These are phyloP conservation scores for Ustilago shanxiensis DNA, from an alignment of 1,284 basidiomycete species.

Conservation along the genomic window DNA sequence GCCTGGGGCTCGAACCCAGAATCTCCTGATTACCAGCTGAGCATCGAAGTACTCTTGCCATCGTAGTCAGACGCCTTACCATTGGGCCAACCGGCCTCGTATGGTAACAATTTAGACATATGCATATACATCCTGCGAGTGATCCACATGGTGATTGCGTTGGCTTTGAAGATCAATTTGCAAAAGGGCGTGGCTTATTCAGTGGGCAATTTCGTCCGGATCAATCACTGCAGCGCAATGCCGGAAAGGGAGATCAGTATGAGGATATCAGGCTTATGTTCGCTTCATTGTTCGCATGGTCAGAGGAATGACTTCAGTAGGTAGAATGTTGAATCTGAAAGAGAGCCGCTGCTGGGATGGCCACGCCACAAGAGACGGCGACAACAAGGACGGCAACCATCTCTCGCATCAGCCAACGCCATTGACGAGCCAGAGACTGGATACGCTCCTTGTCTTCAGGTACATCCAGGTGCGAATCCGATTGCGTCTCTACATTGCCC, in stretches of 20 bases:
- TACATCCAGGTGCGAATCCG: slow-evolving; percentile 19
- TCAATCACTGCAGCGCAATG: no score
- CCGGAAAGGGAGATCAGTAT: no score
- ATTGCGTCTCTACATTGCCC: slow-evolving; percentile 36
- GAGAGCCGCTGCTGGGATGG: not conserved
- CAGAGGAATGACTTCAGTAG: not conserved
- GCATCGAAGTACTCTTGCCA: not conserved
- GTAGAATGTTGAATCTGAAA: not conserved
- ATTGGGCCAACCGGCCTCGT: slow-evolving; percentile 63
- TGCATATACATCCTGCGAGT: no score
- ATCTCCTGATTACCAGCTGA: slow-evolving; percentile 50
- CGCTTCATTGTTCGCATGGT: no score
- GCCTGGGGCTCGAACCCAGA: slow-evolving; percentile 62
- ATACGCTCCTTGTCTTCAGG: slow-evolving; percentile 26
- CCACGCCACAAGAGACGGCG: not conserved
- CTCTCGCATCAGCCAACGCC: slow-evolving; percentile 50
- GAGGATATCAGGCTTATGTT: no score
- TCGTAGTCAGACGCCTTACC: slow-evolving; percentile 63
- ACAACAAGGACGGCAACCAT: slow-evolving; percentile 37
- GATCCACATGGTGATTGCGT: no score
- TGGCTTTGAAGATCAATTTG: no score
- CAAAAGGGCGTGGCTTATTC: no score
- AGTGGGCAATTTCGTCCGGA: no score
- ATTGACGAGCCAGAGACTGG: slow-evolving; percentile 30
- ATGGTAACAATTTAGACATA: no score